Evolutionary conservation across 768 basidiomycete species (phyloP).

Genomic region (Mycena sanguinolenta): DNA sequence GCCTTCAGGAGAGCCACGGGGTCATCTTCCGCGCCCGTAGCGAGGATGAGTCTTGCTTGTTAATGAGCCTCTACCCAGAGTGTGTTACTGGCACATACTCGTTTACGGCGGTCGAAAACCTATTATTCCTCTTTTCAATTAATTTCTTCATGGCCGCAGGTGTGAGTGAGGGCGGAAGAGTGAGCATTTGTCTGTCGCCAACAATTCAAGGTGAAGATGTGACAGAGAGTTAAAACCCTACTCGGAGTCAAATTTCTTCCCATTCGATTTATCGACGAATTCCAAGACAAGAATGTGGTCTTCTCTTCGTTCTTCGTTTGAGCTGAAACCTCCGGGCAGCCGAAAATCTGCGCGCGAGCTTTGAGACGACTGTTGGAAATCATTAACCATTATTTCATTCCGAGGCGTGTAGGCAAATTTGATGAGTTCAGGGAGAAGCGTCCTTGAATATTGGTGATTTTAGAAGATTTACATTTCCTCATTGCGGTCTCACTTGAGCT

Average conservation of each 20-base stretch:
- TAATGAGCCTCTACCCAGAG: neutral
- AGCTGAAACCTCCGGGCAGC: slow-evolving; percentile 48
- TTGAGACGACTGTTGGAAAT: slow-evolving; percentile 43
- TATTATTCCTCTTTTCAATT: slow-evolving; percentile 76
- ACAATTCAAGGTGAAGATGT: slow-evolving; percentile 19
- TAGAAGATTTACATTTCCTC: neutral
- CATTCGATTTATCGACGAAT: slow-evolving; percentile 52
- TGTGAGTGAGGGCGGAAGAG: slow-evolving; percentile 57
- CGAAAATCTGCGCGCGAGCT: slow-evolving; percentile 45
- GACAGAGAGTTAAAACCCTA: slow-evolving; percentile 30
- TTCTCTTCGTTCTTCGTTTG: slow-evolving; percentile 49
- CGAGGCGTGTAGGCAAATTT: slow-evolving; percentile 85
- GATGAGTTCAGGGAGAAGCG: slow-evolving; percentile 85
- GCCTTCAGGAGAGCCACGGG: slow-evolving; percentile 73
- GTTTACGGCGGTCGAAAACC: slow-evolving; percentile 74
- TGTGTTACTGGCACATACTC: slow-evolving; percentile 60
- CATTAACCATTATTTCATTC: slow-evolving; percentile 70
- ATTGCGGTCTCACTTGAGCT: slow-evolving; percentile 76
- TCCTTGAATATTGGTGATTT: slow-evolving; percentile 55
- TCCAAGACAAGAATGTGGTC: slow-evolving; percentile 63
- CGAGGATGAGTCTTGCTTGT: slow-evolving; percentile 68
- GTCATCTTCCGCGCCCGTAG: slow-evolving; percentile 67
- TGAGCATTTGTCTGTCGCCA: slow-evolving; percentile 34
- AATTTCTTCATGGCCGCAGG: slow-evolving; percentile 75
- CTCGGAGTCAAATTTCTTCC: slow-evolving; percentile 50